These are phyloP conservation scores for Apiotrichum akiyoshidainum DNA, from an alignment of 1,284 basidiomycete genomes.

Conservation along the genomic window DNA sequence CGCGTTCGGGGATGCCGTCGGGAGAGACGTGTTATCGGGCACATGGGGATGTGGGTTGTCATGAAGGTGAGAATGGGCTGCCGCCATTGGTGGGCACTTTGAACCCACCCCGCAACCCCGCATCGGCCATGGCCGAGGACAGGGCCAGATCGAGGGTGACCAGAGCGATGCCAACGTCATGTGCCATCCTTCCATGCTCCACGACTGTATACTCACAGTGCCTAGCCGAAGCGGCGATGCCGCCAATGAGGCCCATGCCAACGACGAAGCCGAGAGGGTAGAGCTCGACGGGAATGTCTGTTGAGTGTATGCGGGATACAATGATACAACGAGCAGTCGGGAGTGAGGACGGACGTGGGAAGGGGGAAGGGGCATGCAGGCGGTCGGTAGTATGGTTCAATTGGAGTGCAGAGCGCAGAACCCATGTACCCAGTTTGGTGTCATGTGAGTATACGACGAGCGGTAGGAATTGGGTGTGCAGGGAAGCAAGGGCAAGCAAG, in stretches of 20 bases:
- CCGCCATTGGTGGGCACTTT: too few relatives aligned
- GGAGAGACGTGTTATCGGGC: too few relatives aligned
- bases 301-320: background rate
- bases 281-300: constrained; percentile 50
- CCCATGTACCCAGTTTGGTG: background rate
- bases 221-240: constrained; percentile 14
- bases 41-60: background rate
- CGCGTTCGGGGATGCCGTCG: too few relatives aligned
- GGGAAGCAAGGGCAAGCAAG: constrained; percentile 18
- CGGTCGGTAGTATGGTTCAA: background rate
- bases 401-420: too few relatives aligned
- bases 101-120: background rate
- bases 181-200: too few relatives aligned
- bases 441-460: background rate
- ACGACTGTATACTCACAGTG: constrained; percentile 16
- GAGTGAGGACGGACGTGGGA: too few relatives aligned
- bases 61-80: background rate
- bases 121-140: background rate
- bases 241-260: constrained; percentile 42
- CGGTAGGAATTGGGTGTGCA: background rate
- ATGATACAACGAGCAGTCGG: too few relatives aligned
- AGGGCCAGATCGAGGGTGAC: too few relatives aligned
- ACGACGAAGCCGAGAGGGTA: constrained; percentile 50
- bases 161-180: too few relatives aligned
- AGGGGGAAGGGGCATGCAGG: background rate